Evolutionary conservation across 352 stramenopile genomes (phyloP).

Genomic region (Globisporangium heterothallicum): DNA sequence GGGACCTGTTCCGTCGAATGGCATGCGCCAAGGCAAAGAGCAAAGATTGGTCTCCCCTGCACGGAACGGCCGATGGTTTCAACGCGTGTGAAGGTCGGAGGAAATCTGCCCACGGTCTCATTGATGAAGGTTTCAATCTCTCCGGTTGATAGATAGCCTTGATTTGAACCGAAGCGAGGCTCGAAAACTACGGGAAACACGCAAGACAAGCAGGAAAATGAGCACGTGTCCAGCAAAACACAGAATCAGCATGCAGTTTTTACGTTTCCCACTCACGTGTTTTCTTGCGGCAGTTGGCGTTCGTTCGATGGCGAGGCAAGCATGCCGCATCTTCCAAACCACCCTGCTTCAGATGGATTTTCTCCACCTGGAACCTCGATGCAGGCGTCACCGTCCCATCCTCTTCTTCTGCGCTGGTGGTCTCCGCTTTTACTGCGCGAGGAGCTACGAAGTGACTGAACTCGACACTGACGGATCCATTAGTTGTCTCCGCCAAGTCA

Average conservation of each 20-base stretch:
- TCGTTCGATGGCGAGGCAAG: constrained; percentile 22
- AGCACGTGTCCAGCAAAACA: constrained; percentile 1
- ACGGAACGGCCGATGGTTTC: constrained; percentile 57
- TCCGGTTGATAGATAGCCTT: constrained; percentile 52
- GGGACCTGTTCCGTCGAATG: constrained; percentile 17
- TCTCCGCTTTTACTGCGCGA: neutral
- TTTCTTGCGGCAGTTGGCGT: constrained; percentile 39
- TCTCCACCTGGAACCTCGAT: constrained; percentile 16
- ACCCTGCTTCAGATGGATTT: constrained; percentile 19
- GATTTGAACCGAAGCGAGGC: constrained; percentile 52
- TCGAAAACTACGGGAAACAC: constrained; percentile 23
- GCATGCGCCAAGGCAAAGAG: constrained; percentile 67
- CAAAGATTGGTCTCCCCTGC: constrained; percentile 50
- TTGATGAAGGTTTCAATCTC: constrained; percentile 62
- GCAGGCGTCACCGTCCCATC: constrained; percentile 1
- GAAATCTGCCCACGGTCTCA: constrained; percentile 28
- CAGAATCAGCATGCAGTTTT: neutral
- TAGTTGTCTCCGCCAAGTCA: neutral
- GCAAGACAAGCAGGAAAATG: neutral
- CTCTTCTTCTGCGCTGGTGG: neutral
- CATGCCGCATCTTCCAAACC: constrained; percentile 28
- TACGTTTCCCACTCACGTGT: constrained; percentile 37
- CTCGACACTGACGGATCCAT: constrained; percentile 15
- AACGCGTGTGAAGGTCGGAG: constrained; percentile 32
- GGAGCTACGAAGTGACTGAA: neutral